Conservation (phyloP, 371 early-diverging fungal genomes). For the Mucor circinelloides region DNA sequence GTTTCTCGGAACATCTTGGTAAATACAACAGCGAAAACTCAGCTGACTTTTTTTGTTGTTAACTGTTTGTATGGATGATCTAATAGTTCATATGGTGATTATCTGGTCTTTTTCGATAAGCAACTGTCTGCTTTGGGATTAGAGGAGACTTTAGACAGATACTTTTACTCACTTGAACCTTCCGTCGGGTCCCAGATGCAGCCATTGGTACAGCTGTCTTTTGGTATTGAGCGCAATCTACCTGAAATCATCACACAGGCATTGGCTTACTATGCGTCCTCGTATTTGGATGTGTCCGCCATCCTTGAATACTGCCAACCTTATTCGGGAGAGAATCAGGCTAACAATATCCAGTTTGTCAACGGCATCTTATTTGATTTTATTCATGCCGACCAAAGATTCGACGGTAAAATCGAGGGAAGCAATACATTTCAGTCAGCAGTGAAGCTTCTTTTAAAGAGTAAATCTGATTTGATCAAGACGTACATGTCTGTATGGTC, state of each 20-base stretch:
- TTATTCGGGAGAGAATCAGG: background rate
- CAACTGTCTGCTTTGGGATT: conserved; percentile 28
- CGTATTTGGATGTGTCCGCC: conserved; percentile 23
- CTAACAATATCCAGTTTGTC: background rate
- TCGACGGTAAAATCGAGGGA: conserved; percentile 41
- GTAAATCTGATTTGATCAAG: conserved; percentile 30
- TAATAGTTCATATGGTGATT: conserved; percentile 28
- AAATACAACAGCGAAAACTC: conserved; percentile 19
- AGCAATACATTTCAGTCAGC: conserved; percentile 32
- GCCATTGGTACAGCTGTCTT: conserved; percentile 40
- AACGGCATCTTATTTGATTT: conserved; percentile 34
- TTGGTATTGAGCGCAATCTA: conserved; percentile 44
- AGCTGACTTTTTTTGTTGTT: conserved; percentile 12
- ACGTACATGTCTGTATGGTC: conserved; percentile 35
- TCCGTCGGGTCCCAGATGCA: conserved; percentile 46
- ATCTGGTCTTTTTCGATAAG: conserved; percentile 36
- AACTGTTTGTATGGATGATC: background rate
- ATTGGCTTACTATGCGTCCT: conserved; percentile 38
- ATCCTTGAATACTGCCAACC: conserved; percentile 8
- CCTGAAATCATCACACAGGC: conserved; percentile 35
- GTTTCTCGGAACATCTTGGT: conserved; percentile 34
- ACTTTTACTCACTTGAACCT: conserved; percentile 23
- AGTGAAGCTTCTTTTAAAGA: conserved; percentile 35
- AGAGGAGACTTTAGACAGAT: conserved; percentile 23
- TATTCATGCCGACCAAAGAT: conserved; percentile 34